phyloP scores from a whole-genome alignment of 768 basidiomycete species.

The Boletus rex-veris region DNA sequence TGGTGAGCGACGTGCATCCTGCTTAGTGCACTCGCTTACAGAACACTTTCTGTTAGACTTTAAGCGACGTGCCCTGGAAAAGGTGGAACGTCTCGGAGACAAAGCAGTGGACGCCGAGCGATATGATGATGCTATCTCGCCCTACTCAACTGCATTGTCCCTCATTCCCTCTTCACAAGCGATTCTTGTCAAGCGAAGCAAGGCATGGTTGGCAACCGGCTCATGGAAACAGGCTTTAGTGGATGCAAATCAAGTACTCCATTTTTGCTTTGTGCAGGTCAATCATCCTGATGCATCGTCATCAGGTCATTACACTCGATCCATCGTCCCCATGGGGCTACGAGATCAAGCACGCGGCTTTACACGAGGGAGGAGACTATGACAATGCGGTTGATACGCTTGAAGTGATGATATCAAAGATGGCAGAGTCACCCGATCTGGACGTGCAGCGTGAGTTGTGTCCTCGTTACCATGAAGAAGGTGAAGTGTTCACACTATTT shows the following conservation, averaged over 20 bases:
- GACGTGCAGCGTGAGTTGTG: neutral
- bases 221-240: neutral
- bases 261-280: neutral
- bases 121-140: neutral
- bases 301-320: neutral
- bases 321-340: neutral
- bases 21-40: neutral
- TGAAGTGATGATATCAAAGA: neutral
- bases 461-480: too few species aligned
- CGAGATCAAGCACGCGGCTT: neutral
- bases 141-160: neutral
- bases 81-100: neutral
- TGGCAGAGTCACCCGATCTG: neutral
- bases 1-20: neutral
- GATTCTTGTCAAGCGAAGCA: neutral
- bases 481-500: too few species aligned
- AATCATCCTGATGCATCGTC: neutral
- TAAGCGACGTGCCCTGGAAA: too few species aligned
- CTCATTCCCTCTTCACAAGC: neutral
- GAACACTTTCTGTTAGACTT: neutral
- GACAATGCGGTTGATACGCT: neutral
- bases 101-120: neutral
- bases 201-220: neutral
- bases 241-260: neutral
- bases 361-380: neutral